phyloP scores from a whole-genome alignment of 192 early-diverging fungal genomes.

The Thoreauomyces humboldtii region DNA sequence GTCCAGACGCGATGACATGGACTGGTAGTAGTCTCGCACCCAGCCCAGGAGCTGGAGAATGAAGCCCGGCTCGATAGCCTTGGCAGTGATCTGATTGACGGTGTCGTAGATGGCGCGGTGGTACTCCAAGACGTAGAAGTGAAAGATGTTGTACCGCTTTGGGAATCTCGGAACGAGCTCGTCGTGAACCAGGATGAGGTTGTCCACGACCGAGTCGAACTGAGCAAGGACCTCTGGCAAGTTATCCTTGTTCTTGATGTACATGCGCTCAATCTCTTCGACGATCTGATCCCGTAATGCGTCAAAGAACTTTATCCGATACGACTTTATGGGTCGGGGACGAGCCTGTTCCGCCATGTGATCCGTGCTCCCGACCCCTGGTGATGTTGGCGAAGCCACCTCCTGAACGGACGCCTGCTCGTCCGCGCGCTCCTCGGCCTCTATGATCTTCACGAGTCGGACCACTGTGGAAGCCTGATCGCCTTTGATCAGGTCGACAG shows the following conservation, averaged over 20 bases:
- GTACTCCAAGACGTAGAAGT: constrained; percentile 92
- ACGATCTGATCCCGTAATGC: constrained; percentile 66
- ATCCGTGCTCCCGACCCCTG: not conserved
- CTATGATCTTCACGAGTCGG: constrained; percentile 89
- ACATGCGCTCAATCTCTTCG: constrained; percentile 64
- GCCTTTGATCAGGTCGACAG: constrained; percentile 75
- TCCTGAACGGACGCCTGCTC: constrained; percentile 59
- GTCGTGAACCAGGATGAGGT: constrained; percentile 84
- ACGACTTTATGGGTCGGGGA: constrained; percentile 58
- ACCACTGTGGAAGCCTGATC: constrained; percentile 73
- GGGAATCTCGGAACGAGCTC: constrained; percentile 86
- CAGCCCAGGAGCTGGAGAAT: constrained; percentile 86
- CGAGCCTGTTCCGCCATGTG: constrained; percentile 10
- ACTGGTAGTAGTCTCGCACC: constrained; percentile 88
- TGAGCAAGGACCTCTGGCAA: constrained; percentile 58
- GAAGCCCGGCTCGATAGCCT: constrained; percentile 76
- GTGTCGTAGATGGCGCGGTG: constrained; percentile 87
- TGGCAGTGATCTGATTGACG: constrained; percentile 68
- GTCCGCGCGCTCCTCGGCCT: constrained; percentile 88
- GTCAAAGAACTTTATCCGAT: constrained; percentile 79
- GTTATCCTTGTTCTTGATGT: constrained; percentile 59
- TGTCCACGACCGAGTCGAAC: constrained; percentile 83
- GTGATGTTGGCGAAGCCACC: constrained; percentile 12
- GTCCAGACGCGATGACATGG: constrained; percentile 83
- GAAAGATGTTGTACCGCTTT: constrained; percentile 90